phyloP scores from a whole-genome alignment of 2,329 filamentous ascomycete genomes.

The Aureobasidium sp. region DNA sequence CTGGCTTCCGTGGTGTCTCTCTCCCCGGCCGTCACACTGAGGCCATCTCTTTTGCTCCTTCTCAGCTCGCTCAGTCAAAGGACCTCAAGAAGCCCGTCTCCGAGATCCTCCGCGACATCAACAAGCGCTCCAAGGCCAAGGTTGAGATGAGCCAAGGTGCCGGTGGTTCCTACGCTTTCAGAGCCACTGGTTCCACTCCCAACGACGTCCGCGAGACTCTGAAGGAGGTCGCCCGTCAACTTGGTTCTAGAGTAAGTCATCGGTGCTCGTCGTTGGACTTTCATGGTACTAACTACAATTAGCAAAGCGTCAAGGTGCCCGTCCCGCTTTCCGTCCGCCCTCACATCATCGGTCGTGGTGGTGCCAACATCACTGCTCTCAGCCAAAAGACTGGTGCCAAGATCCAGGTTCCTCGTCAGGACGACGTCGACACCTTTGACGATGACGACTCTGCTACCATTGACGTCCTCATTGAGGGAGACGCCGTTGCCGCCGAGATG shows the following conservation, averaged over 20 bases:
- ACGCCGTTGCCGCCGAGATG: conserved; percentile 76
- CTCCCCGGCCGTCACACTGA: conserved; percentile 80
- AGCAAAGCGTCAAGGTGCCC: conserved; percentile 64
- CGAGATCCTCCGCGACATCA: conserved; percentile 85
- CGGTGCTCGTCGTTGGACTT: neutral
- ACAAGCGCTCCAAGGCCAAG: conserved; percentile 80
- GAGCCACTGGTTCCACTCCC: conserved; percentile 66
- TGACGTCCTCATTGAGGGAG: conserved; percentile 83
- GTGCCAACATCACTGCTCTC: conserved; percentile 80
- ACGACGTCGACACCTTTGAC: conserved; percentile 48
- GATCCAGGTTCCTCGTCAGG: conserved; percentile 79
- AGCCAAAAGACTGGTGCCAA: conserved; percentile 83
- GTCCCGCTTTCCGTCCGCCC: conserved; percentile 77
- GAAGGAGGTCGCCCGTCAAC: conserved; percentile 79
- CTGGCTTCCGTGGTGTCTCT: conserved; percentile 42
- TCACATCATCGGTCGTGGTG: conserved; percentile 88
- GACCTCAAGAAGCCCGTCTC: conserved; percentile 78
- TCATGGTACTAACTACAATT: neutral
- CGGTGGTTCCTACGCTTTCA: conserved; percentile 68
- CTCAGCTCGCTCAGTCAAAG: conserved; percentile 65
- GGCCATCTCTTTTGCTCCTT: conserved; percentile 62
- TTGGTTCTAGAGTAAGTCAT: conserved; percentile 67
- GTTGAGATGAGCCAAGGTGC: conserved; percentile 69
- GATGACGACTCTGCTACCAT: conserved; percentile 70
- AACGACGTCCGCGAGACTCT: conserved; percentile 81